Percentiles rank a stretch among this genome's conserved stretches.
Conservation (phyloP, 148 eudicot species). For the Drosera capensis region DNA sequence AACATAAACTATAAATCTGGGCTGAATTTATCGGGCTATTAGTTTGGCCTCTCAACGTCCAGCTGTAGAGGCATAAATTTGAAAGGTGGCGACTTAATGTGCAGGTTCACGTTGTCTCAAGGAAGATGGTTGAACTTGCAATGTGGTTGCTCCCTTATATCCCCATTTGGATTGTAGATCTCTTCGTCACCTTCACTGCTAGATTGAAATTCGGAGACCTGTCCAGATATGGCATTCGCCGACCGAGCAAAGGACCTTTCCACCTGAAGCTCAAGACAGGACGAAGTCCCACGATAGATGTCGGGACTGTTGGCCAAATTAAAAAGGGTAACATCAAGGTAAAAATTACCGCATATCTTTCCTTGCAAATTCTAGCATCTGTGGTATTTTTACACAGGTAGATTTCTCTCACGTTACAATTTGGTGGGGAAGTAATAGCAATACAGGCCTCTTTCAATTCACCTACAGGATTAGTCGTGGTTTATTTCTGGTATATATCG, state of each 20-base stretch:
- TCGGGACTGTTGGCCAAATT: slow-evolving; percentile 21
- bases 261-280: slow-evolving; percentile 10
- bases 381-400: no score
- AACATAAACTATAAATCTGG: no score
- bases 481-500: no score
- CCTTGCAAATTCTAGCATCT: no score
- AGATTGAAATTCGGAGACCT: slow-evolving; percentile 12
- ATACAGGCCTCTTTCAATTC: background rate
- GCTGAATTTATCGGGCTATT: no score
- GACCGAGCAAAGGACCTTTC: slow-evolving; percentile 21
- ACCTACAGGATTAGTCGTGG: background rate
- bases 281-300: slow-evolving; percentile 18
- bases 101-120: slow-evolving; percentile 22
- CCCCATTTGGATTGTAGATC: slow-evolving; percentile 8
- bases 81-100: background rate
- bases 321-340: slow-evolving; percentile 15
- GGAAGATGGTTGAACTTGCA: slow-evolving; percentile 10
- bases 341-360: background rate
- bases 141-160: slow-evolving; percentile 18
- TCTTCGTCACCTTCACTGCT: slow-evolving; percentile 3
- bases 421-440: no score
- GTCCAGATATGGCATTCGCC: slow-evolving; percentile 16
- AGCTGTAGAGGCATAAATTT: no score
- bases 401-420: no score
- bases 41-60: no score